Base-by-base conservation (phyloP, 768 basidiomycete species). In the Phlegmacium glaucopus region DNA sequence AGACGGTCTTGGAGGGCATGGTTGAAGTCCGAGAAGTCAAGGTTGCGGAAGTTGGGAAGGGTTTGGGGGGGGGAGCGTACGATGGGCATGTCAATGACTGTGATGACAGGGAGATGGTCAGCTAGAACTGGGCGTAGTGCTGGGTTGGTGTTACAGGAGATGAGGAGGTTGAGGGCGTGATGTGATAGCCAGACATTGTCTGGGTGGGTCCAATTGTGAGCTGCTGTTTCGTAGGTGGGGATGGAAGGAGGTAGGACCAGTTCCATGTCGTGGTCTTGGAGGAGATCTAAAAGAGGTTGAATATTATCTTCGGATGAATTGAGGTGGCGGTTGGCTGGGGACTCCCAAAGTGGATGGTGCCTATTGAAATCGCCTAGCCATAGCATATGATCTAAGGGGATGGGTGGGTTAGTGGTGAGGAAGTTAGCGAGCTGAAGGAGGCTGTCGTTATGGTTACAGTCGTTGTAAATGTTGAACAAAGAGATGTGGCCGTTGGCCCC, bases 71-170 rank as follows among this genome's bases (percentile, higher is more conserved):
- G 11, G 1, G 43, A 18, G 6, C 25, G 4, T 4, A 50, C 15
- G 1, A 54, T 9, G 1, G 47, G 30, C 1, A 67, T 15, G 4
- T 64, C 57, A 0, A 72, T 4, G 2, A 34, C 37, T 0, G 58
- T 64, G 9, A 60, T 16, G 2, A 72, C 60, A 0, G 67, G 69
- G 9, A 67, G 52, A 38, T 72, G 70, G 56, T 72, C 68, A 0
- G 69, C 60, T 1, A 50, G 49, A 0, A 53, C 47, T 0, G 58
- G 60, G 0, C 46, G 45, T 1, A 25, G 17, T 1, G 16, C 30
- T 12, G 54, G 57, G 1, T 50, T 28, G 0, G 57, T 61, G 13
- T 58, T 17, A 40, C 70, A 72, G 4, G 25, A 13, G 3, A 56
- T 48, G n/a, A 67, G 22, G 9, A 5, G 10, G 3, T 60, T 52